A percentile compares a stretch with the other conserved stretches of the same genome.
These are phyloP conservation scores for Leccinum imitatum DNA, from an alignment of 768 basidiomycete genomes.

Conservation along the genomic window DNA sequence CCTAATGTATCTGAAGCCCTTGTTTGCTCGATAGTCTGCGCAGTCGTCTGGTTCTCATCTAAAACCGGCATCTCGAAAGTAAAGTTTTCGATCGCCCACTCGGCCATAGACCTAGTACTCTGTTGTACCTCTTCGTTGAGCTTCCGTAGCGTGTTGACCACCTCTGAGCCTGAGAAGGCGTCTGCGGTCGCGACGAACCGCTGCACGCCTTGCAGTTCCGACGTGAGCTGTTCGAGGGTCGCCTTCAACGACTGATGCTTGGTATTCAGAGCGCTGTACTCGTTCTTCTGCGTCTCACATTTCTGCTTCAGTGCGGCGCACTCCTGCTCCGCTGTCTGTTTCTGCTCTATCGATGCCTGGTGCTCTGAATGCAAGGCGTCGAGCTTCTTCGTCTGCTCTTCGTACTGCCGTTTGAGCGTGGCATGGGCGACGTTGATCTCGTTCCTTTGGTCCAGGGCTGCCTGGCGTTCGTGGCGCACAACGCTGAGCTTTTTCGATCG, in stretches of 20 bases:
- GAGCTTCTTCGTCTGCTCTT: slow-evolving; percentile 13
- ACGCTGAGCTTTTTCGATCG: slow-evolving; percentile 1
- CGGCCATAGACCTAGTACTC: slow-evolving; percentile 43
- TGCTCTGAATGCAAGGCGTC: background rate
- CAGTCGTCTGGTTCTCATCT: slow-evolving; percentile 2
- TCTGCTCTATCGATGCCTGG: slow-evolving; percentile 6
- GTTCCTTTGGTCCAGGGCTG: background rate
- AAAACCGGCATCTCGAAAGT: slow-evolving; percentile 15
- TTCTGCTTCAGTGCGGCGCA: slow-evolving; percentile 6
- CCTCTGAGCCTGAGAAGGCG: slow-evolving; percentile 42
- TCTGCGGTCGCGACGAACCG: slow-evolving; percentile 43
- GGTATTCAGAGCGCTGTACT: slow-evolving; percentile 10
- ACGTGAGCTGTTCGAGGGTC: slow-evolving; percentile 39
- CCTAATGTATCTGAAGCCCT: slow-evolving; percentile 15
- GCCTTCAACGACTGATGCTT: slow-evolving; percentile 15
- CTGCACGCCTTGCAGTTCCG: slow-evolving; percentile 43
- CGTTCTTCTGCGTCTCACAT: slow-evolving; percentile 15
- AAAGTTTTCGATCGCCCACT: slow-evolving; percentile 42
- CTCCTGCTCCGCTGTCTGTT: slow-evolving; percentile 4
- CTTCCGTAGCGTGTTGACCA: slow-evolving; percentile 39
- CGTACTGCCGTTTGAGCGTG: slow-evolving; percentile 21
- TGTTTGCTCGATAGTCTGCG: slow-evolving; percentile 9
- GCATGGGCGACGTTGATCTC: slow-evolving; percentile 11
- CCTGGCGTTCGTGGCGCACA: slow-evolving; percentile 8
- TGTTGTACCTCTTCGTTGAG: slow-evolving; percentile 49